Percentiles rank a stretch among this genome's conserved stretches.
Conservation (phyloP, 495 filamentous ascomycete genomes). For the Friedmanniomyces endolithicus region DNA sequence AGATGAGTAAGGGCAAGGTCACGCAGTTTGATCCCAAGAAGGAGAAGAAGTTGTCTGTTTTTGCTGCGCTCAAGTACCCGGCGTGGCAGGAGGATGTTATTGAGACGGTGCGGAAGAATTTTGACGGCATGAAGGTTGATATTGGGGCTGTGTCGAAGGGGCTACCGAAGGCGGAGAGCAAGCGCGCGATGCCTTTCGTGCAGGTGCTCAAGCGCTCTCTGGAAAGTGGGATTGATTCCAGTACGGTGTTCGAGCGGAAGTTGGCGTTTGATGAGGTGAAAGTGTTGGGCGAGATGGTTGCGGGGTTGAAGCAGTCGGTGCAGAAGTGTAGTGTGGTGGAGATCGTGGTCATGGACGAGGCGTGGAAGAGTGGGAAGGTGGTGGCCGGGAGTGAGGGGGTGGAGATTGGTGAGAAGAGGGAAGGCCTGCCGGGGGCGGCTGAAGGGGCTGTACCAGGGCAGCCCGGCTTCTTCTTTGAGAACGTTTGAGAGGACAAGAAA, state of each 20-base stretch:
- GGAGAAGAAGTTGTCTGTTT: slow-evolving; percentile 85
- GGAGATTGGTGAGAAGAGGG: slow-evolving; percentile 16
- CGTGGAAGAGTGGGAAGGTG: slow-evolving; percentile 24
- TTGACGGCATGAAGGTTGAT: slow-evolving; percentile 46
- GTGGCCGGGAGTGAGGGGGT: slow-evolving; percentile 18
- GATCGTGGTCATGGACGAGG: slow-evolving; percentile 32
- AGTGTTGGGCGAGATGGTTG: slow-evolving; percentile 37
- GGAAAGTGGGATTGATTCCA: slow-evolving; percentile 39
- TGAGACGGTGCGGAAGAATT: slow-evolving; percentile 58
- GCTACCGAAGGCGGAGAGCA: slow-evolving; percentile 64
- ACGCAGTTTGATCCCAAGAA: slow-evolving; percentile 73
- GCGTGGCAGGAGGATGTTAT: slow-evolving; percentile 88
- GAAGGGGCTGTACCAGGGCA: slow-evolving; percentile 26
- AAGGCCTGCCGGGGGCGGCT: slow-evolving; percentile 20
- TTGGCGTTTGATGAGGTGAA: slow-evolving; percentile 75
- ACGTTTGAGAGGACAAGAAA: slow-evolving; percentile 10
- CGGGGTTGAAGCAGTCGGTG: slow-evolving; percentile 30
- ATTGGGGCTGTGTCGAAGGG: slow-evolving; percentile 59
- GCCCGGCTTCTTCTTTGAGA: slow-evolving; percentile 28
- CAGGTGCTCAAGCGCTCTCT: slow-evolving; percentile 75
- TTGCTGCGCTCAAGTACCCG: slow-evolving; percentile 62
- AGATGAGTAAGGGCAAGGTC: slow-evolving; percentile 79
- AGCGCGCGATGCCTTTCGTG: slow-evolving; percentile 97
- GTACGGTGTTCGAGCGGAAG: slow-evolving; percentile 64
- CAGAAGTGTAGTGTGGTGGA: slow-evolving; percentile 29